Evolutionary conservation across 2,329 filamentous ascomycete genomes (phyloP).

Genomic region (Fusarium veterinarium): DNA sequence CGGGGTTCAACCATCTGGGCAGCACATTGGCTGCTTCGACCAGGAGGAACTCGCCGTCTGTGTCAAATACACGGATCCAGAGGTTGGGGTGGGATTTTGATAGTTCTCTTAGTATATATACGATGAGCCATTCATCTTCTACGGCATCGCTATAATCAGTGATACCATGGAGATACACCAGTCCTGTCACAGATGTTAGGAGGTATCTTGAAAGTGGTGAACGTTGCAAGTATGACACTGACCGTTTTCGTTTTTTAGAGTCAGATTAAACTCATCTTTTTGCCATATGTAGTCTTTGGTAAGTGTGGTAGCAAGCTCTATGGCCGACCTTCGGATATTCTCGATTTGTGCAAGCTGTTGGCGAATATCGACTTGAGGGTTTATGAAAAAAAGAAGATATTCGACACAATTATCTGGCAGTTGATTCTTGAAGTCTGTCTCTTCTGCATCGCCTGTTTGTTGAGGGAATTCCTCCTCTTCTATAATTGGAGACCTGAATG

Average conservation of each 20-base stretch:
- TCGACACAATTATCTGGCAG: constrained; percentile 88
- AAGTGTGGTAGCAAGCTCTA: constrained; percentile 69
- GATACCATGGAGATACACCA: constrained; percentile 76
- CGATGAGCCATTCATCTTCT: constrained; percentile 97
- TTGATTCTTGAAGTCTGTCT: constrained; percentile 23
- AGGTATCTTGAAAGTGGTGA: constrained; percentile 3
- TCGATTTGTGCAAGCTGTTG: constrained; percentile 75
- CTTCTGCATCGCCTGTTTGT: neutral
- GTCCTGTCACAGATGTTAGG: constrained; percentile 49
- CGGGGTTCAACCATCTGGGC: constrained; percentile 91
- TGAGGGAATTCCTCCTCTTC: neutral
- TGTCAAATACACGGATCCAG: constrained; percentile 87
- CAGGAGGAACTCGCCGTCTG: constrained; percentile 94
- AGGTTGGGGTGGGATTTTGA: constrained; percentile 77
- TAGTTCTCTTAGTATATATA: constrained; percentile 86
- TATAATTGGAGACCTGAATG: constrained; percentile 5
- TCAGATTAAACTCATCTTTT: constrained; percentile 80
- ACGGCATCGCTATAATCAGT: constrained; percentile 95
- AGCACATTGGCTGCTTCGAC: constrained; percentile 91
- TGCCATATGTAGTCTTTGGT: constrained; percentile 97
- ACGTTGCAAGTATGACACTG: constrained; percentile 13
- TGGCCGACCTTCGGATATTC: constrained; percentile 75
- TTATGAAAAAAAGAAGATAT: constrained; percentile 81
- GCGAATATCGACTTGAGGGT: constrained; percentile 63
- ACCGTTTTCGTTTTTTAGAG: constrained; percentile 70